A percentile compares a stretch with the other conserved stretches of the same genome.
Evolutionary conservation across 768 basidiomycete species (phyloP).

Genomic region (Thelephora ganbajun): DNA sequence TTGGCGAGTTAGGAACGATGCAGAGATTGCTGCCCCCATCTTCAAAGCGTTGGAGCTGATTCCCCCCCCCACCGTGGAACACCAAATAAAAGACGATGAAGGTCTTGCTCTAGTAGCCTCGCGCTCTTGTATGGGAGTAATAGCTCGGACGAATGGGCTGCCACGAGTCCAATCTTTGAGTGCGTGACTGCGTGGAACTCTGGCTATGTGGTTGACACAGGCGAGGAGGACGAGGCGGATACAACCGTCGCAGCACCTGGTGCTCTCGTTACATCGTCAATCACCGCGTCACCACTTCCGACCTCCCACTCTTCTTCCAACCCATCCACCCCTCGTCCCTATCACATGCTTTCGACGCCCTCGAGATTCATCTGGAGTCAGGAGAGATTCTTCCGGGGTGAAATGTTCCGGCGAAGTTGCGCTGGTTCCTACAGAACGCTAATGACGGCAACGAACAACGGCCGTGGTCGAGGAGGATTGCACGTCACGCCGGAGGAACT

Average conservation of each 20-base stretch:
- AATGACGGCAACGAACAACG: slow-evolving; percentile 55
- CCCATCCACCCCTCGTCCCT: slow-evolving; percentile 62
- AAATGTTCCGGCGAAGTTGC: slow-evolving; percentile 67
- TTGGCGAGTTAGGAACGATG: too few relatives aligned
- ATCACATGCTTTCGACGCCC: slow-evolving; percentile 74
- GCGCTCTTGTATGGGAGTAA: too few relatives aligned
- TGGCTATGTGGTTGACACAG: slow-evolving; percentile 10
- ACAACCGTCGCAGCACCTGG: slow-evolving; percentile 73
- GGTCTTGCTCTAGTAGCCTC: too few relatives aligned
- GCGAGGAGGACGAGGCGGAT: slow-evolving; percentile 71
- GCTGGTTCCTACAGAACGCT: slow-evolving; percentile 83
- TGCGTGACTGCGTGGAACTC: slow-evolving; percentile 89
- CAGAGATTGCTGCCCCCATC: slow-evolving; percentile 55
- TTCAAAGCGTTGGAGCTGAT: slow-evolving; percentile 92
- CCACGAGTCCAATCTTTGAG: slow-evolving; percentile 89
- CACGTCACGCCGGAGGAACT: slow-evolving; percentile 46
- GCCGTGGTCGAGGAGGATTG: slow-evolving; percentile 79
- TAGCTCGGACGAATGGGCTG: slow-evolving; percentile 63
- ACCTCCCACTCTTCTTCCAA: slow-evolving; percentile 71
- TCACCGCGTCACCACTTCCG: slow-evolving; percentile 46
- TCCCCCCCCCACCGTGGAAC: slow-evolving; percentile 58
- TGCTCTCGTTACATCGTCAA: slow-evolving; percentile 63
- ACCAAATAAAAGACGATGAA: too few relatives aligned
- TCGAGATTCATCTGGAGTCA: slow-evolving; percentile 89
- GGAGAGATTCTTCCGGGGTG: slow-evolving; percentile 87